Conservation (phyloP, 2,329 filamentous ascomycete genomes). For the Colletotrichum sublineola region DNA sequence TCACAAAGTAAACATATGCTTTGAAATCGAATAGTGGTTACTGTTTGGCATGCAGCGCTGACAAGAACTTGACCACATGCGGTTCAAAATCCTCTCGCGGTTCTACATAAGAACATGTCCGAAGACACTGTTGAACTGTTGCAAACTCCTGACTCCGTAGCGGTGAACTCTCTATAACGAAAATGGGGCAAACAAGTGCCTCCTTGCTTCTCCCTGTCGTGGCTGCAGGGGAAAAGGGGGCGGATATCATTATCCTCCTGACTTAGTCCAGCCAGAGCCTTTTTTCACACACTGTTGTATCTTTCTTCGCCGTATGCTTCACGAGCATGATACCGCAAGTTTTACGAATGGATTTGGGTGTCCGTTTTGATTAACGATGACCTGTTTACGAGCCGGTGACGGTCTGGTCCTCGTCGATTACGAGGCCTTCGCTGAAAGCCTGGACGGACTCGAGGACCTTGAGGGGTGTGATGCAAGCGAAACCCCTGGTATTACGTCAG, state of each 20-base stretch:
- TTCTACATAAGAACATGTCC: slow-evolving; percentile 13
- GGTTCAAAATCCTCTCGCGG: slow-evolving; percentile 2
- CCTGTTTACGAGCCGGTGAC: slow-evolving; percentile 59
- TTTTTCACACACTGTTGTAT: slow-evolving; percentile 22
- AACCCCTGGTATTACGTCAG: slow-evolving; percentile 70
- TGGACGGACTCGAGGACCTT: slow-evolving; percentile 77
- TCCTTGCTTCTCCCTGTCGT: slow-evolving; percentile 38
- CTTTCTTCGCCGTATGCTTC: slow-evolving; percentile 23
- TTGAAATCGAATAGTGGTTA: slow-evolving; percentile 4
- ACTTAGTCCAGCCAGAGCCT: slow-evolving; percentile 41
- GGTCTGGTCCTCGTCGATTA: slow-evolving; percentile 82
- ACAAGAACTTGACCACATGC: not conserved
- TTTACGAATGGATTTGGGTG: not conserved
- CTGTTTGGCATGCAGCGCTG: slow-evolving; percentile 4
- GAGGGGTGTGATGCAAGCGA: slow-evolving; percentile 79
- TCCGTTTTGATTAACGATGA: slow-evolving; percentile 5
- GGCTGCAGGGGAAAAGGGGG: slow-evolving; percentile 29
- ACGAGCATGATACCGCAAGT: slow-evolving; percentile 12
- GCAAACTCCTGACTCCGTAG: slow-evolving; percentile 39
- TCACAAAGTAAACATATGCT: slow-evolving; percentile 13
- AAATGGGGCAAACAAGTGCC: slow-evolving; percentile 24
- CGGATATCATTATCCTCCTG: slow-evolving; percentile 40
- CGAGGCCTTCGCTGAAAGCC: slow-evolving; percentile 61
- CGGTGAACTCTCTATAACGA: slow-evolving; percentile 35
- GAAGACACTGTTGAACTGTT: slow-evolving; percentile 12